Evolutionary conservation across 208 protist genomes (phyloP), one percentile per base, ranked within the genome.

Genomic region (Lotmaria passim): DNA sequence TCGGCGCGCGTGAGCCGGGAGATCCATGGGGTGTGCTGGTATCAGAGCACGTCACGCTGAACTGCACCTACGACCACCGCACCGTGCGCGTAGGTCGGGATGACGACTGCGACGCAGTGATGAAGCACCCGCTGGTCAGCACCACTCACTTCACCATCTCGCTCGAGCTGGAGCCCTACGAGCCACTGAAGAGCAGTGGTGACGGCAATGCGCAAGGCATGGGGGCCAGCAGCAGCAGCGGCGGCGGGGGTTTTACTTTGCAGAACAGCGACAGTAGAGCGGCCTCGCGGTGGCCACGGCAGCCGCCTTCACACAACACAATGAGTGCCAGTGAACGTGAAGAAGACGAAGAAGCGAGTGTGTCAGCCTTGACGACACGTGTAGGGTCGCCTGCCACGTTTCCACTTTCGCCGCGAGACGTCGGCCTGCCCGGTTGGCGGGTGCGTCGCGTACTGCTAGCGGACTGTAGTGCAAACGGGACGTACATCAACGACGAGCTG

Each of bases 381-480:
- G 38, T 41, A 14, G 38, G 38, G 38, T 26, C 46, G 8, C 30
- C 60, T 6, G 14, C 46, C 2, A 39, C 24, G 3, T 14, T n/a
- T 10, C 38, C 62, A 7, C 62, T 68, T 23, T 59, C 62, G 4
- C 62, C 50, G 11, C 33, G 17, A 0, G 62, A 68, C 26, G 36
- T 28, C 34, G 36, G 50, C 15, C 63, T 69, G 30, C 71, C 62
- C 21, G 21, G 43, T n/a, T 77, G 71, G 62, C 71, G 71, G 33
- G 47, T 77, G 46, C 56, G 63, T 21, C 71, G 78, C 33, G 82
- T 93, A 1, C 58, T 86, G 19, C 59, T 93, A 24, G 79, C 75
- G 4, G 89, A 94, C 56, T 57, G 75, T 41, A 94, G 89, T 69
- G 77, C 75, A 14, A 94, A 94, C 51, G 89, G 85, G 6, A 94